Base-by-base conservation (phyloP, 139 green algal genomes). In the Pleodorina starrii region DNA sequence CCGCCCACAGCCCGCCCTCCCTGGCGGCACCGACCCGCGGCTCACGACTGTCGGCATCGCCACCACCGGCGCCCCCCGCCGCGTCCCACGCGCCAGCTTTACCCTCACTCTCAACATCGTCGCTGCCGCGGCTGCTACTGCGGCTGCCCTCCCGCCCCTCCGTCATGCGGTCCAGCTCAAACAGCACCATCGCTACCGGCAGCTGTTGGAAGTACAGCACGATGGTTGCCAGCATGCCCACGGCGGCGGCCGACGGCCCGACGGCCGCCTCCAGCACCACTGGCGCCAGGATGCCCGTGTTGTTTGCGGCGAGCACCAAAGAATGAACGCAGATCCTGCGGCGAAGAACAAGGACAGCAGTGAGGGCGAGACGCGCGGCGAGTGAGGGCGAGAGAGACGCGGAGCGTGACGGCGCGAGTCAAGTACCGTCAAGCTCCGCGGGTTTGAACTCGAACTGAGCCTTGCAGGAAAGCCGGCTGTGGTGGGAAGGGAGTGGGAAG, bases 161-260 rank as follows among this genome's bases (percentile, higher is more conserved):
- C 3, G 19, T 11, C 35, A 73, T 40, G 7, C 72, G 44, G 1
- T 91, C 40, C 76, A 89, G 43, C 5, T 91, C 84, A 25, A 92
- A 90, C 9, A 92, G 59, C 27, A 90, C 68, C 57, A 80, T 84
- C 5, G 91, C 89, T 0, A 79, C 66, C 2, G 91, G 91, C 12
- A 93, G 88, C 88, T 93, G 91, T 78, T 93, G 91, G 60, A 93
- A 93, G 71, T 93, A 93, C 0, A 91, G 81, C 5, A 29, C 75
- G 2, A 91, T 88, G 44, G 91, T 94, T 6, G 91, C 89, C 63
- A 94, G 74, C 89, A 92, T 92, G 73, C 91, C 91, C 0, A 87
- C 72, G 14, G 87, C 79, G 1, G 90, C 90, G 23, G 85, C 85
- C 27, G 57, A 42, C 14, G 80, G 72, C 19, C 89, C 91, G 0